Evolutionary conservation across 2,329 filamentous ascomycete genomes (phyloP).

Genomic region (Penicillium concentricum): DNA sequence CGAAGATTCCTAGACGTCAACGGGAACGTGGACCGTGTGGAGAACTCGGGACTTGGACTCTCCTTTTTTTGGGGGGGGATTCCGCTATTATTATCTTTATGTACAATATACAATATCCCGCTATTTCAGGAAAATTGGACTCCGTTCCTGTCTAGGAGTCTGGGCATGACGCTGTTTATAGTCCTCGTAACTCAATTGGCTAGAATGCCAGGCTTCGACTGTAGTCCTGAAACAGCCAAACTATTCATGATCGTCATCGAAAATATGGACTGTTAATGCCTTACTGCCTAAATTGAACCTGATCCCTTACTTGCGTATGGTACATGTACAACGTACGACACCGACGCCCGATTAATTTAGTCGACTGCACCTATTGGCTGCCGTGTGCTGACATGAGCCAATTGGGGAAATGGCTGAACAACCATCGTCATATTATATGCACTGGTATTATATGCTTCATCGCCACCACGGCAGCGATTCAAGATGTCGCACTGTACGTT

Average conservation of each 20-base stretch:
- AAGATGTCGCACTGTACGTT: slow-evolving; percentile 42
- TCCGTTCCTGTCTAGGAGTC: background rate
- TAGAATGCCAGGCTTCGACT: background rate
- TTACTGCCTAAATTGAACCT: background rate
- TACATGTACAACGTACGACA: background rate
- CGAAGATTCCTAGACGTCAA: slow-evolving; percentile 20
- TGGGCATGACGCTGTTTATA: background rate
- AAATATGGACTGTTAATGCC: background rate
- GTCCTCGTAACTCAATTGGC: background rate
- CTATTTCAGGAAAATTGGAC: background rate
- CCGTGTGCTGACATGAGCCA: slow-evolving; percentile 10
- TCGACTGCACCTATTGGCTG: slow-evolving; percentile 5
- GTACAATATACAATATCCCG: background rate
- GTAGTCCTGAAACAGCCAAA: background rate
- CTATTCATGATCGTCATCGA: background rate
- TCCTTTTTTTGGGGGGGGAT: background rate
- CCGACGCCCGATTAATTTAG: slow-evolving; percentile 6
- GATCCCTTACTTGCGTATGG: slow-evolving; percentile 1
- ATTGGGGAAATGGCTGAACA: slow-evolving; percentile 7
- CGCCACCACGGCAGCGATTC: slow-evolving; percentile 44
- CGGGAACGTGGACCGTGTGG: slow-evolving; percentile 26
- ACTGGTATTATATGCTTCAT: slow-evolving; percentile 9
- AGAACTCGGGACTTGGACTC: slow-evolving; percentile 18
- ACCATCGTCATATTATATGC: slow-evolving; percentile 1
- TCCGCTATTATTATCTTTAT: slow-evolving; percentile 4